A percentile compares a stretch with the other conserved stretches of the same genome.
These are phyloP conservation scores for Zymoseptoria crescenta DNA, from an alignment of 2,329 filamentous ascomycete species.

Conservation along the genomic window DNA sequence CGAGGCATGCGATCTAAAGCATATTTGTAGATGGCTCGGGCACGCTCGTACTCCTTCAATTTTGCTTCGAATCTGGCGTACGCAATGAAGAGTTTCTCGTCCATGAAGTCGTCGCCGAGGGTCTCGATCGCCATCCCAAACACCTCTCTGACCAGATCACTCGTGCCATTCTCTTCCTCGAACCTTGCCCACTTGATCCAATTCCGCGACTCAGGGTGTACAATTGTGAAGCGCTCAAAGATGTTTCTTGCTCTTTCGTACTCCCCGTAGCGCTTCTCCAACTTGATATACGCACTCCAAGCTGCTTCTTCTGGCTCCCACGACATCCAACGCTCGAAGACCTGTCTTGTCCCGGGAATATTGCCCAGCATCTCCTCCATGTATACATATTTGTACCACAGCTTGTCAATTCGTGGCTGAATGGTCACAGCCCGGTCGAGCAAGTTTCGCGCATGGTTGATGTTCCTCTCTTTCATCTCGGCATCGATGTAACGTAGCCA, in stretches of 20 bases:
- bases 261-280: slow-evolving; percentile 92
- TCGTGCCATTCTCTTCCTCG: slow-evolving; percentile 90
- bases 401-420: slow-evolving; percentile 82
- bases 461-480: slow-evolving; percentile 91
- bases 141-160: slow-evolving; percentile 83
- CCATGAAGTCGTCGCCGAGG: slow-evolving; percentile 88
- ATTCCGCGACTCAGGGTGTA: slow-evolving; percentile 89
- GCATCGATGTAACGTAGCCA: slow-evolving; percentile 94
- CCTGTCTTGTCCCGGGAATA: slow-evolving; percentile 80
- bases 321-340: slow-evolving; percentile 97
- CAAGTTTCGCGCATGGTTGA: slow-evolving; percentile 92
- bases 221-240: slow-evolving; percentile 80
- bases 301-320: slow-evolving; percentile 96
- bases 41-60: slow-evolving; percentile 88
- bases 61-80: slow-evolving; percentile 94
- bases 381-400: slow-evolving; percentile 99
- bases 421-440: slow-evolving; percentile 92
- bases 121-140: slow-evolving; percentile 83
- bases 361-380: slow-evolving; percentile 98
- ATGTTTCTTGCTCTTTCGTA: slow-evolving; percentile 84
- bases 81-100: slow-evolving; percentile 89
- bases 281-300: slow-evolving; percentile 92
- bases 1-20: slow-evolving; percentile 85
- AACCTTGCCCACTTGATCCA: slow-evolving; percentile 99
- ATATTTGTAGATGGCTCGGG: slow-evolving; percentile 93